Percentiles rank a stretch among this genome's conserved stretches.
Evolutionary conservation across 495 filamentous ascomycete genomes (phyloP).

Genomic region (Tuber melanosporum): DNA sequence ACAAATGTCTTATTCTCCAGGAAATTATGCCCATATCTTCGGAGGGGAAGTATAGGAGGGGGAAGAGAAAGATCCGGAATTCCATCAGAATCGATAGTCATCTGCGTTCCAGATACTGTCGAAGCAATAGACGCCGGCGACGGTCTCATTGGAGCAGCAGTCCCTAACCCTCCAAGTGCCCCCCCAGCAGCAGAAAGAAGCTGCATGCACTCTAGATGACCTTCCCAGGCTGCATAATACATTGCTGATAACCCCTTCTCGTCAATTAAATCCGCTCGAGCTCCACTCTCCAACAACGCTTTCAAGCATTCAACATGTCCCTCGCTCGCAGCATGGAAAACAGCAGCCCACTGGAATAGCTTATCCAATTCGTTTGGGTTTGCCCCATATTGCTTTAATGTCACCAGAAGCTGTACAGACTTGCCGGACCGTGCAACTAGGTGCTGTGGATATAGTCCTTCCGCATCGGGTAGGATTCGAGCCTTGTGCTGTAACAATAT

Average conservation of each 20-base stretch:
- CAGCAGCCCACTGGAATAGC: constrained; percentile 91
- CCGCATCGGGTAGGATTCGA: constrained; percentile 77
- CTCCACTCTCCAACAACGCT: constrained; percentile 67
- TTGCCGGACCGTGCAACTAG: constrained; percentile 86
- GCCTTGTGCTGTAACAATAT: constrained; percentile 74
- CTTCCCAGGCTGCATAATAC: constrained; percentile 99
- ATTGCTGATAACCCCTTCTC: constrained; percentile 90
- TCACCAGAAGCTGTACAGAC: constrained; percentile 65
- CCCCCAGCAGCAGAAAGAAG: constrained; percentile 59
- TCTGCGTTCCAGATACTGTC: constrained; percentile 41
- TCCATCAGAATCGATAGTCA: constrained; percentile 69
- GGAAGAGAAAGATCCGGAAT: constrained; percentile 90
- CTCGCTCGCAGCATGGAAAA: constrained; percentile 95
- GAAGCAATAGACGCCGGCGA: constrained; percentile 44
- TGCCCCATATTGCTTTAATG: constrained; percentile 80
- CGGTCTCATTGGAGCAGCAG: constrained; percentile 44
- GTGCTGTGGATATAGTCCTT: constrained; percentile 96
- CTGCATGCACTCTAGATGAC: constrained; percentile 88
- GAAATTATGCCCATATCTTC: constrained; percentile 96
- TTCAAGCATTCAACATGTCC: constrained; percentile 82
- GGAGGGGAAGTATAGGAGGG: constrained; percentile 88
- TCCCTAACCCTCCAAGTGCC: constrained; percentile 36
- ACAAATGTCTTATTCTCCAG: constrained; percentile 93
- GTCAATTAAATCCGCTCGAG: constrained; percentile 67
- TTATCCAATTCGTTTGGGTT: constrained; percentile 89